phyloP scores from a whole-genome alignment of 768 basidiomycete species.

The Galerina marginata region DNA sequence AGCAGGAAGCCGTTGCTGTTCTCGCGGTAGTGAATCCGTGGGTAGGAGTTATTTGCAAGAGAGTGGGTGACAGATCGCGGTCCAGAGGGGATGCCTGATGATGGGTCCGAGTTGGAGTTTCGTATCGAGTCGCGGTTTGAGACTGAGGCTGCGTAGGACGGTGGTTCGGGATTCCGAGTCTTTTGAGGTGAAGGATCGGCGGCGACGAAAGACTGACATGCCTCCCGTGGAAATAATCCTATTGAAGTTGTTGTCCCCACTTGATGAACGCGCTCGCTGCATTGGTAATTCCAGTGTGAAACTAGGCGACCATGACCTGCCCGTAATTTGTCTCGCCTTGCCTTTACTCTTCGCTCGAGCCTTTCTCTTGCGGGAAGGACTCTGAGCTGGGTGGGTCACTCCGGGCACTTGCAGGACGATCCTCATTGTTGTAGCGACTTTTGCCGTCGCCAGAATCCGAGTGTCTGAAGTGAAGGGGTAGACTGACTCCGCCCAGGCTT shows the following conservation, averaged over 20 bases:
- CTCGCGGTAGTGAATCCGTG: conserved; percentile 18
- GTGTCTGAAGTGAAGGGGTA: conserved; percentile 50
- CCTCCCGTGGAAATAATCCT: conserved; percentile 21
- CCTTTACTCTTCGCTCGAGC: conserved; percentile 39
- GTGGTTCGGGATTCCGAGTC: conserved; percentile 27
- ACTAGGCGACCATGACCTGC: conserved; percentile 41
- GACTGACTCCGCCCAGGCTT: conserved; percentile 26
- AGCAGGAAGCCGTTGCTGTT: conserved; percentile 27
- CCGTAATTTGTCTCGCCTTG: conserved; percentile 40
- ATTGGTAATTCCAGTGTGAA: conserved; percentile 40
- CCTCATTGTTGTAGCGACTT: neutral
- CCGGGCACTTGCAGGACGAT: conserved; percentile 16
- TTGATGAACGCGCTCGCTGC: conserved; percentile 15
- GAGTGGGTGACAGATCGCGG: conserved; percentile 34
- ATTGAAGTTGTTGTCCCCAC: conserved; percentile 11
- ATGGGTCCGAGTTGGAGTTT: conserved; percentile 19
- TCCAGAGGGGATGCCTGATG: conserved; percentile 28
- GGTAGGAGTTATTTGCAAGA: conserved; percentile 14
- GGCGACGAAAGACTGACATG: conserved; percentile 11
- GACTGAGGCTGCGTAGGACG: conserved; percentile 36
- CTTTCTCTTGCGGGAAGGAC: conserved; percentile 23
- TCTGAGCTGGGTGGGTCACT: conserved; percentile 20
- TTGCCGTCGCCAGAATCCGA: conserved; percentile 31
- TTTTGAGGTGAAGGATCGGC: conserved; percentile 20
- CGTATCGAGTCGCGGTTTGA: conserved; percentile 24